Evolutionary conservation across 129 eudicot species (phyloP), one percentile per base, ranked within the genome.

Genomic region (Artemisia argyi): DNA sequence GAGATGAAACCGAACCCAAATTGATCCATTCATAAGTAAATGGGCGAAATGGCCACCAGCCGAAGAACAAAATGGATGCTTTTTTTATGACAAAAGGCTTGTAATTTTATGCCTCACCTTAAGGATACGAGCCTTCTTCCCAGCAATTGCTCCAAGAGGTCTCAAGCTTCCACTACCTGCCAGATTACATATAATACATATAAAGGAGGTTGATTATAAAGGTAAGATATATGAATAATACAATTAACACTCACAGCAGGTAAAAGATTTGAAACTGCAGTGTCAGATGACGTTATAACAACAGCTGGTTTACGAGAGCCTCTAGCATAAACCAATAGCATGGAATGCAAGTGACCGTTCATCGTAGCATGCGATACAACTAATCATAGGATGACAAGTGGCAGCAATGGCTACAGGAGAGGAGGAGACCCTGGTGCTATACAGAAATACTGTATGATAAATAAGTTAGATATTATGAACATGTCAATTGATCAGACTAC

Each of bases 101-200:
- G 7, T 7, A n/a, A 65, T 28, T 46, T 61, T n/a, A 4, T 28
- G 9, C 71, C 62, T 63, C 66, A 90, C 99, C 97, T 94, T 94
- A 72, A 94, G 84, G 77, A 94, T 94, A 56, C 99, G 97, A 55
- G 99, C 97, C 76, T 94, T 94, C 79, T 94, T 96, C 50, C 97
- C 97, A 66, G 99, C 99, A 82, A 94, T 90, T 82, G 80, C 85
- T 65, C 84, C 97, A 51, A 90, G 92, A 53, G 99, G 32, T n/a
- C n/a, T n/a, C n/a, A 85, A 47, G 98, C 98, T 87, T 94, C 98
- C 73, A 94, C 98, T 61, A 90, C 96, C 98, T 93, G 74, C 65
- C n/a, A 55, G 20, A 68, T 62, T 20, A 60, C 26, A 62, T 35
- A 48, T 19, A 8, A 65, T 73, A 44, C 58, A 46, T 42, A 56